These are phyloP conservation scores for Pseudopithomyces maydicus DNA, from an alignment of 2,329 filamentous ascomycete species.

Conservation along the genomic window DNA sequence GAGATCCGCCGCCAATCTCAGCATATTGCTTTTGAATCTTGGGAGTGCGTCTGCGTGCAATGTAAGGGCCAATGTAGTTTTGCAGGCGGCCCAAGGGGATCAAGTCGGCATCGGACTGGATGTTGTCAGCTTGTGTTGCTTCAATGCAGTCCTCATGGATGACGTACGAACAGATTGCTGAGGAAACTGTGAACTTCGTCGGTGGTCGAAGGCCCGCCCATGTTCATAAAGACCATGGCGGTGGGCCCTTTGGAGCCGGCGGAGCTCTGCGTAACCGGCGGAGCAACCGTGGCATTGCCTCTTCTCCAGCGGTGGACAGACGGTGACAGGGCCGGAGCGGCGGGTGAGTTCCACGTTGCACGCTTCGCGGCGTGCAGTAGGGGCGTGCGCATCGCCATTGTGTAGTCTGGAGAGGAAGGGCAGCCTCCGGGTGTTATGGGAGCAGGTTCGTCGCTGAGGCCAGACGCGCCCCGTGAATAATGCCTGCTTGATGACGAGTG, in stretches of 20 bases:
- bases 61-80: constrained; percentile 85
- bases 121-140: constrained; percentile 19
- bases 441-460: constrained; percentile 14
- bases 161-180: constrained; percentile 81
- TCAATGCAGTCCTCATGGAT: not conserved
- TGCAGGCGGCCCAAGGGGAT: constrained; percentile 95
- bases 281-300: constrained; percentile 56
- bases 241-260: constrained; percentile 78
- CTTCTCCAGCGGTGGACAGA: constrained; percentile 43
- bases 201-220: constrained; percentile 91
- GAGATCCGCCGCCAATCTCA: constrained; percentile 94
- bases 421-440: constrained; percentile 10
- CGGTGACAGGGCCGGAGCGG: constrained; percentile 33
- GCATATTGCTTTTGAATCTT: constrained; percentile 97
- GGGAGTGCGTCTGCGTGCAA: constrained; percentile 84
- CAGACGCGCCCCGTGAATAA: constrained; percentile 23
- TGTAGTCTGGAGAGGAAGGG: constrained; percentile 39
- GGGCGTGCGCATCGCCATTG: constrained; percentile 46
- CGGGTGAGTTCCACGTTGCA: constrained; percentile 31
- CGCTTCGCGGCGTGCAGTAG: constrained; percentile 40
- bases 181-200: constrained; percentile 89
- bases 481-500: constrained; percentile 20
- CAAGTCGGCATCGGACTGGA: constrained; percentile 84
- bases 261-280: constrained; percentile 80
- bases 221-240: constrained; percentile 98